Conservation (phyloP, 371 early-diverging fungal genomes). For the Haplosporangium sp. region DNA sequence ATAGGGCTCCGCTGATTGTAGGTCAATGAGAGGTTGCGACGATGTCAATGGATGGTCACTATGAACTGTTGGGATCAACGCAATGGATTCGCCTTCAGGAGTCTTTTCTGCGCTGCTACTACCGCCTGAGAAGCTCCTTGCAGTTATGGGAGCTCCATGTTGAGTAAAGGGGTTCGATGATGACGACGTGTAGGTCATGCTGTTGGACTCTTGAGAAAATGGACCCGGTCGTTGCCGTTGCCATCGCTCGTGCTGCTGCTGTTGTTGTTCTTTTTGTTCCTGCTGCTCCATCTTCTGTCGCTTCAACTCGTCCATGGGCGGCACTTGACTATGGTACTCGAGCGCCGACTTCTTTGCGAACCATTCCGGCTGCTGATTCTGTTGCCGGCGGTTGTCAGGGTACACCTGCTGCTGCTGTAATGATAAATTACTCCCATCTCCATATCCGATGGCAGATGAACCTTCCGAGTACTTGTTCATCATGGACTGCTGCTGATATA, state of each 20-base stretch:
- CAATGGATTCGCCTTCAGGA: constrained; percentile 8
- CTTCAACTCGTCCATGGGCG: constrained; percentile 23
- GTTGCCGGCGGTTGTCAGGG: not conserved
- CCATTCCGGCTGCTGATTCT: constrained; percentile 26
- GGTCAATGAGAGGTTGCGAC: not conserved
- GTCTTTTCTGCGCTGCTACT: not conserved
- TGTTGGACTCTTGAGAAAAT: constrained; percentile 15
- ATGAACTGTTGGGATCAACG: constrained; percentile 6
- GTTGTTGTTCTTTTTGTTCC: not conserved
- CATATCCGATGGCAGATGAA: constrained; percentile 8
- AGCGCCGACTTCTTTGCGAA: constrained; percentile 38
- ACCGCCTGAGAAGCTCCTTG: constrained; percentile 10
- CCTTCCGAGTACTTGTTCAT: constrained; percentile 30
- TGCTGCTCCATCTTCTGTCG: constrained; percentile 6
- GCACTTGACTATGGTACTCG: constrained; percentile 32
- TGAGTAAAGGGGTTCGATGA: constrained; percentile 11
- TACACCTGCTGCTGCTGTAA: constrained; percentile 7
- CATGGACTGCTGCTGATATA: constrained; percentile 25
- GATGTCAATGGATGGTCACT: not conserved
- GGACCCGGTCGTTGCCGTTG: constrained; percentile 9
- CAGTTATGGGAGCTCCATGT: constrained; percentile 11
- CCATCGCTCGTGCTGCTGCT: constrained; percentile 7
- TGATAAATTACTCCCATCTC: constrained; percentile 9
- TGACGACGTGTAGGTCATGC: not conserved
- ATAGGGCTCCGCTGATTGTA: not conserved